A percentile compares a stretch with the other conserved stretches of the same genome.
phyloP scores from a whole-genome alignment of 2,329 filamentous ascomycete species.

The Penicillium polonicum region DNA sequence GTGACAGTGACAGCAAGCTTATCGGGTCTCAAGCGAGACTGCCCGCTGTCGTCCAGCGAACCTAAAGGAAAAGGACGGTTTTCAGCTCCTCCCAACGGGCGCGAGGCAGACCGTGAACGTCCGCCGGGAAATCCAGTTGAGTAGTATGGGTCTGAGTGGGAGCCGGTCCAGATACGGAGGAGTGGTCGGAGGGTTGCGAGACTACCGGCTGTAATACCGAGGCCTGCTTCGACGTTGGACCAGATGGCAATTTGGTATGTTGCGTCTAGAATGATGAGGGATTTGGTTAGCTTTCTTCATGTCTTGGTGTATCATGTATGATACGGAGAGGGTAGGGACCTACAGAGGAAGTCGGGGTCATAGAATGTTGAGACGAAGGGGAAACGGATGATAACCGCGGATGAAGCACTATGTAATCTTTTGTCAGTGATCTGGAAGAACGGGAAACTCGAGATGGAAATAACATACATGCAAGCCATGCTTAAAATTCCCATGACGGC shows the following conservation, averaged over 20 bases:
- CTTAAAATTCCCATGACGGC: conserved; percentile 54
- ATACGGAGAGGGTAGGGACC: neutral
- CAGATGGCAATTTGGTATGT: conserved; percentile 47
- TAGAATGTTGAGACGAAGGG: conserved; percentile 40
- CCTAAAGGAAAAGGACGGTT: conserved; percentile 26
- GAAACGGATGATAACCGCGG: conserved; percentile 48
- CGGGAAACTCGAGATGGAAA: conserved; percentile 12
- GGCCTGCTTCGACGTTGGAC: conserved; percentile 36
- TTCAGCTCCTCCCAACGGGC: conserved; percentile 15
- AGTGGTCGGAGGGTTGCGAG: conserved; percentile 52
- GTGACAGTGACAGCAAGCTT: conserved; percentile 33
- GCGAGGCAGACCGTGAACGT: conserved; percentile 17
- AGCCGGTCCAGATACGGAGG: conserved; percentile 35
- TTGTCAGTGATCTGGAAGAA: neutral
- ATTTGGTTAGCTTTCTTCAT: neutral
- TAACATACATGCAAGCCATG: conserved; percentile 53
- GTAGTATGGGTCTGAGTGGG: conserved; percentile 20
- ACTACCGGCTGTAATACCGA: conserved; percentile 47
- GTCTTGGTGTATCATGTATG: too few relatives aligned
- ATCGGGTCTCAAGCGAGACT: conserved; percentile 29
- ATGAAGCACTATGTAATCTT: conserved; percentile 38
- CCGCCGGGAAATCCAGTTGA: conserved; percentile 20
- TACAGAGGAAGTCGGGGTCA: conserved; percentile 40
- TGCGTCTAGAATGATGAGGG: conserved; percentile 28
- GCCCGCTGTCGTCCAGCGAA: conserved; percentile 23